Conservation (phyloP, 2,329 filamentous ascomycete species). For the Pseudogymnoascus sp. region DNA sequence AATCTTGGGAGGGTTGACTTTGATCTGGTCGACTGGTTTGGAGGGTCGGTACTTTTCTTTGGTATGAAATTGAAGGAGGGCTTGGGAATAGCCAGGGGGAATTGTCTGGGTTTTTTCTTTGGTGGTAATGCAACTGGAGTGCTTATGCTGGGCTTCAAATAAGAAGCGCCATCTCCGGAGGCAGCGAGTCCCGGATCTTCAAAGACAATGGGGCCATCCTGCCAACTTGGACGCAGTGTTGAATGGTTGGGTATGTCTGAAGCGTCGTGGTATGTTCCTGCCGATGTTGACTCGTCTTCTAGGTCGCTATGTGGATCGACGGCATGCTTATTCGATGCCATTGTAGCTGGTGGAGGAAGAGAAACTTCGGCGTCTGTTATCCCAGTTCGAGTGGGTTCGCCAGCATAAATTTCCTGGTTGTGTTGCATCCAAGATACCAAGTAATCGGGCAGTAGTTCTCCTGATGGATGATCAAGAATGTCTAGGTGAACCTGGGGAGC, state of each 20-base stretch:
- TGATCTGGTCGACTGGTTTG: background rate
- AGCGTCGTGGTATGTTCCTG: background rate
- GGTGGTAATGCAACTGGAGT: background rate
- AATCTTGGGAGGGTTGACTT: background rate
- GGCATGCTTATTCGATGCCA: background rate
- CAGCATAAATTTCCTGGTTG: background rate
- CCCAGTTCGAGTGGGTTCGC: background rate
- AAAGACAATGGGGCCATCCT: background rate
- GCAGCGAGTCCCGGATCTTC: background rate
- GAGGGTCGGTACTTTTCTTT: background rate
- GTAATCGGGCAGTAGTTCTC: background rate
- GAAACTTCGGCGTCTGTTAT: background rate
- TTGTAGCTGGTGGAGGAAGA: background rate
- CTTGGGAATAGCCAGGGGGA: background rate
- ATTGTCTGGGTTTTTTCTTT: slow-evolving; percentile 1
- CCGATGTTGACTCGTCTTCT: background rate
- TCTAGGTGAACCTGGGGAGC: background rate
- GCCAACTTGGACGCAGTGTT: background rate
- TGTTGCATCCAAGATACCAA: background rate
- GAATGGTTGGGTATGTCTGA: background rate
- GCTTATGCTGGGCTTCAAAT: background rate
- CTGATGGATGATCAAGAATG: background rate
- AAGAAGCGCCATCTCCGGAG: background rate
- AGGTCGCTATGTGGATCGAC: background rate
- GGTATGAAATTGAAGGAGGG: background rate